Base-by-base conservation (phyloP, 2,329 filamentous ascomycete species). In the Colletotrichum camelliae region DNA sequence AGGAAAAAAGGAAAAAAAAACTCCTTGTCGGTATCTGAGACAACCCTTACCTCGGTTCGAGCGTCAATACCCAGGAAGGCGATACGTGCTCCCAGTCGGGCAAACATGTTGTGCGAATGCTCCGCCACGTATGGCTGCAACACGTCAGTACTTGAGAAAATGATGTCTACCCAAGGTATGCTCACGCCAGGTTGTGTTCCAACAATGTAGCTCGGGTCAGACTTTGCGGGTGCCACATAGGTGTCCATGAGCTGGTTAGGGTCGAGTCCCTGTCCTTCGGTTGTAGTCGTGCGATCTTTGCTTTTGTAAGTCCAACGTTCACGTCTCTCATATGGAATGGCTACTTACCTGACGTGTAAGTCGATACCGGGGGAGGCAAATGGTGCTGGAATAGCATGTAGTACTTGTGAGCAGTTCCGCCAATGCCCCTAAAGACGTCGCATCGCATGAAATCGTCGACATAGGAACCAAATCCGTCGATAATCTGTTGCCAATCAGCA, bases 381-480 rank as follows among this genome's bases (percentile, higher is more conserved):
- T 98, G 96, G 80, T 99, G 97, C 86, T 99, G 97, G 85, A 99
- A 99, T 12, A 99, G 91, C 90, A 98, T 91, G 83, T 99, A 99
- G 85, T 98, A 98, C 85, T 99, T 99, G 88, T 97, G 97, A 2
- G 97, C 97, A 70, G 96, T 93, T 37, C 95, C 95, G 7, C 97
- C 97, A 72, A 99, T 92, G 24, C 97, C 97, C 60, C 94, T 94
- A 84, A 99, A 98, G 7, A 99, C 95, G 62, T 95, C 91, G 67
- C 95, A 97, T 80, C 91, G 92, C 96, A 98, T 98, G 82, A 98
- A 98, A 48, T 96, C 92, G 81, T 98, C 93, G 31, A 96, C 93
- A 84, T 99, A 99, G 1, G 96, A 98, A 5, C 97, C 97, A 82
- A 95, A 99, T 0, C 97, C 97, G 84, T 96, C 94, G 79, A 96